Evolutionary conservation across 2,329 filamentous ascomycete genomes (phyloP).

Genomic region (Apiospora koreana): DNA sequence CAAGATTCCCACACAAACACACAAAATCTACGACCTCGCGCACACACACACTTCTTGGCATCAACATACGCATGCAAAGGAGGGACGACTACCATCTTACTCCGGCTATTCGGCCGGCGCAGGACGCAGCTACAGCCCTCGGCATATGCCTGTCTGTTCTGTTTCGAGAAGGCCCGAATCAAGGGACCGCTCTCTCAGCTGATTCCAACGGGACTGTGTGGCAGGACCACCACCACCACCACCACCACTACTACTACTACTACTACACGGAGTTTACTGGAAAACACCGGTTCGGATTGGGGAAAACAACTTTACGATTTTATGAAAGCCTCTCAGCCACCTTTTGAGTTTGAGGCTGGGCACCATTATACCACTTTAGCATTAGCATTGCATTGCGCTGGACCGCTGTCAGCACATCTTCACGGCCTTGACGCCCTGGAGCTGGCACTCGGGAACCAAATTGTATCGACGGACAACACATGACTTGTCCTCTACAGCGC

Average conservation of each 20-base stretch:
- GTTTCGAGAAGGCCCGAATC: constrained; percentile 1
- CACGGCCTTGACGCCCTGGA: background rate
- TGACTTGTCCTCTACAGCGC: background rate
- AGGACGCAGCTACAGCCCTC: background rate
- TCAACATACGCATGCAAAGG: background rate
- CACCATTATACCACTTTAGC: background rate
- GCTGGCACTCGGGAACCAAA: constrained; percentile 5
- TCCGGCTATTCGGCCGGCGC: constrained; percentile 3
- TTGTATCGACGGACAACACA: background rate
- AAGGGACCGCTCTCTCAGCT: background rate
- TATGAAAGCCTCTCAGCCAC: constrained; percentile 7
- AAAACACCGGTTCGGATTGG: constrained; percentile 7
- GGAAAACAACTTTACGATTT: background rate
- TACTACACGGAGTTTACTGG: background rate
- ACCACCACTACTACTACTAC: background rate
- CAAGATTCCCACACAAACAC: background rate
- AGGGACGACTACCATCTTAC: background rate
- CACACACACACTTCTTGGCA: constrained; percentile 1
- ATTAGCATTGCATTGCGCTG: constrained; percentile 5
- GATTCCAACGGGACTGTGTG: constrained; percentile 8
- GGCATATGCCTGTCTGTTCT: background rate
- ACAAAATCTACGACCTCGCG: background rate
- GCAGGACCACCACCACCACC: background rate
- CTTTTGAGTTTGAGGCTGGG: background rate
- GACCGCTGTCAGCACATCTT: background rate